These are phyloP conservation scores for Bretschneidera sinensis DNA, from an alignment of 345 rosid genomes.

Conservation along the genomic window DNA sequence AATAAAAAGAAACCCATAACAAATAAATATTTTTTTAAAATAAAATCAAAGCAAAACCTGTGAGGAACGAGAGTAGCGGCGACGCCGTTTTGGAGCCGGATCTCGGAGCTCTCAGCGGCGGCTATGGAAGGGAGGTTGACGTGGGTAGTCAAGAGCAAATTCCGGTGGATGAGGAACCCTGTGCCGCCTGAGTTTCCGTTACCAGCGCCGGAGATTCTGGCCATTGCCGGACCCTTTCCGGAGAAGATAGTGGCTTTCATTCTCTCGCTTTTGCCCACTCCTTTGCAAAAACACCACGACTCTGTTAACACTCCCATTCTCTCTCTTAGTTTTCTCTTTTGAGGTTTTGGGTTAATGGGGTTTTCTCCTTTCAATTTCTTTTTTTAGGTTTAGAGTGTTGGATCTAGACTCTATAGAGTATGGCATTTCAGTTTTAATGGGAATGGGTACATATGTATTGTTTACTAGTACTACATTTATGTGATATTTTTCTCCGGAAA, in stretches of 20 bases:
- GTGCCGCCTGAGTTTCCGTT: conserved; percentile 47
- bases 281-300: conserved; percentile 93
- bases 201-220: conserved; percentile 41
- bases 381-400: conserved; percentile 11
- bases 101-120: conserved; percentile 72
- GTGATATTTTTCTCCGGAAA: background rate
- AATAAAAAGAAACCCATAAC: background rate
- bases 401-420: conserved; percentile 45
- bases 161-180: conserved; percentile 86
- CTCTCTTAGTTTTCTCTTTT: background rate
- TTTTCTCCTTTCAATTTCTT: too few relatives aligned
- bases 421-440: background rate
- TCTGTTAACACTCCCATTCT: conserved; percentile 66
- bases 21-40: background rate
- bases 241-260: conserved; percentile 76
- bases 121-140: conserved; percentile 71
- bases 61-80: conserved; percentile 74
- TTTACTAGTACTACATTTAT: background rate
- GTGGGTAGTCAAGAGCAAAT: conserved; percentile 81
- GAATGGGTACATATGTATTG: background rate
- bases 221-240: conserved; percentile 56
- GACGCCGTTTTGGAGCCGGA: conserved; percentile 69
- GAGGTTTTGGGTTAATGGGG: background rate
- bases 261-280: conserved; percentile 79
- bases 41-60: conserved; percentile 34